Base-by-base conservation (phyloP, 768 basidiomycete genomes). In the Naematelia aurantialba region DNA sequence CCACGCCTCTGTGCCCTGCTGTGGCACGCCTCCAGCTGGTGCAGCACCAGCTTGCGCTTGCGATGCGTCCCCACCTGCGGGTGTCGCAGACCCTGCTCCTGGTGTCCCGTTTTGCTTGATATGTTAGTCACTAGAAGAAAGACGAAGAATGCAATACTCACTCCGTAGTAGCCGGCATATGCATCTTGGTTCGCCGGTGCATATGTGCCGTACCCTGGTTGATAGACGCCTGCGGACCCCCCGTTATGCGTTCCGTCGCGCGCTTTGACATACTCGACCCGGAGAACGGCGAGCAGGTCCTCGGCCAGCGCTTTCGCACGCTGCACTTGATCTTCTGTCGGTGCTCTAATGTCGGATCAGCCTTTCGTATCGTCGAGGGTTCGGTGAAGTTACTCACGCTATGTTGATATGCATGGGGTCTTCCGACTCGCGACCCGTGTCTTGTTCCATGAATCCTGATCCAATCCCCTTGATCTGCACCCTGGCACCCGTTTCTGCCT, bases 401-500 rank as follows among this genome's bases (percentile, higher is more conserved):
- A 93, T 87, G 67, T 91, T 88, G 66, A 94, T 89, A 76, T 89
- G 90, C 83, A 94, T 85, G 3, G 91, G 89, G 60, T 91, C 89
- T 46, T 90, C 88, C 45, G 87, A 84, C 78, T 94, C 91, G 70
- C 85, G 80, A 1, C 90, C 89, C 0, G 91, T 92, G 67, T 92
- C 89, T 58, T 84, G 84, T 69, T 99, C 94, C 62, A 94, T 86
- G 75, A 96, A 99, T 1, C 94, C 94, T 24, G 91, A 93, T 4
- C 94, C 94, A 13, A 85, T 69, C 19, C 94, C 94, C 78, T 98
- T 98, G 68, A 99, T 96, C 76, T 99, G 94, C 8, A 99, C 94
- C 60, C 94, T 84, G 4, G 93, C 94, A 26, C 87, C 87, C 0
- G 94, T 99, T 78, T 99, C 94, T 68, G 87, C 84, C 78, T 99